Evolutionary conservation across 768 basidiomycete species (phyloP).

Genomic region (Trametes coccinea): DNA sequence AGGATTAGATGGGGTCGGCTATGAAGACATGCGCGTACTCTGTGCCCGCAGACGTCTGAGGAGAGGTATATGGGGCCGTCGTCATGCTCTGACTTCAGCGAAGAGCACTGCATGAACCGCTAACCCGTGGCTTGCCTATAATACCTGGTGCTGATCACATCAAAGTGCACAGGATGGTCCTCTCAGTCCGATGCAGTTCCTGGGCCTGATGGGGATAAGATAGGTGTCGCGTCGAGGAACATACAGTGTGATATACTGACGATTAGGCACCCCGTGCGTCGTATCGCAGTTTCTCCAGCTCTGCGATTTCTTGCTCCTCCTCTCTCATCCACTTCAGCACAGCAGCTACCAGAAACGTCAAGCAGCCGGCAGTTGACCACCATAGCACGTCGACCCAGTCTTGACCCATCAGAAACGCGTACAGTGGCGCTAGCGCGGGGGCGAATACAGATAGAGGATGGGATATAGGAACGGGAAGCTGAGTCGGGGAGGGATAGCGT

Average conservation of each 20-base stretch:
- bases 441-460: slow-evolving; percentile 17
- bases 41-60: too few relatives aligned
- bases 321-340: slow-evolving; percentile 23
- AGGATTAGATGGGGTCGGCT: too few relatives aligned
- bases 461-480: slow-evolving; percentile 17
- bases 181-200: too few relatives aligned
- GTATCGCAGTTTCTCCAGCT: slow-evolving; percentile 29
- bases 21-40: too few relatives aligned
- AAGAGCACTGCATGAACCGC: too few relatives aligned
- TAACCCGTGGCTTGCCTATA: too few relatives aligned
- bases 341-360: slow-evolving; percentile 21
- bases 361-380: slow-evolving; percentile 22
- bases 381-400: slow-evolving; percentile 25
- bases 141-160: too few relatives aligned
- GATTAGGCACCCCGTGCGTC: slow-evolving; percentile 27
- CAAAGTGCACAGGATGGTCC: too few relatives aligned
- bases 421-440: slow-evolving; percentile 20
- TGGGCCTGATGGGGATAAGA: too few relatives aligned
- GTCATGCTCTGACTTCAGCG: too few relatives aligned
- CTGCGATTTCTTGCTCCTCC: slow-evolving; percentile 22
- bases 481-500: neutral
- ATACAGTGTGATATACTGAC: neutral
- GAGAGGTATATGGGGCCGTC: too few relatives aligned
- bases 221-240: too few relatives aligned
- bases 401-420: slow-evolving; percentile 19